A percentile compares a stretch with the other conserved stretches of the same genome.
Evolutionary conservation across 164 flowering plant genomes (phyloP).

Genomic region (Paratinospora sagittata): DNA sequence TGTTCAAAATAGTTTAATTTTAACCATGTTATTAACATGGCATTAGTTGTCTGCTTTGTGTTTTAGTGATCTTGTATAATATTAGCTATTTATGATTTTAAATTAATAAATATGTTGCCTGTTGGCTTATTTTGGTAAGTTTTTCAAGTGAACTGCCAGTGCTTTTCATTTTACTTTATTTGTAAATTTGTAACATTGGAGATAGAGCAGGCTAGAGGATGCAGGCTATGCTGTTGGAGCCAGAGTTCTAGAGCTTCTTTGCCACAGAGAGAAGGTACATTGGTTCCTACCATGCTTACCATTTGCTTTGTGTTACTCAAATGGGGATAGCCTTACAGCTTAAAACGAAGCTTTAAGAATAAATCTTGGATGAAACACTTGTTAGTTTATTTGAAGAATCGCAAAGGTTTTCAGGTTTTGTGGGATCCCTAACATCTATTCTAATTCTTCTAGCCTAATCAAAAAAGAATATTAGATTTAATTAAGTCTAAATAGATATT

Average conservation of each 20-base stretch:
- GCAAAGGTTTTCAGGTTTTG: too few relatives aligned
- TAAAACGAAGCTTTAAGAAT: not conserved
- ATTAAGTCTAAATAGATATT: too few relatives aligned
- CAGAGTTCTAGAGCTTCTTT: conserved; percentile 85
- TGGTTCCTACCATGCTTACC: not conserved
- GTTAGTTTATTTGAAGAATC: not conserved
- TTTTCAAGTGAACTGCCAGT: not conserved
- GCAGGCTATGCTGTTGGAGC: conserved; percentile 99
- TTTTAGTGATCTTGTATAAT: too few relatives aligned
- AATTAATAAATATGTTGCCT: too few relatives aligned
- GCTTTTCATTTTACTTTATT: not conserved
- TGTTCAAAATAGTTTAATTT: too few relatives aligned
- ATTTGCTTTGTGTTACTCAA: not conserved
- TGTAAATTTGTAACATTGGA: not conserved
- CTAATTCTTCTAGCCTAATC: too few relatives aligned
- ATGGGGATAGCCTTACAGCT: not conserved
- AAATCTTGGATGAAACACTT: not conserved
- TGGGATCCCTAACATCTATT: too few relatives aligned
- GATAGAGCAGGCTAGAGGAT: conserved; percentile 74
- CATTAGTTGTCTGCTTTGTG: too few relatives aligned
- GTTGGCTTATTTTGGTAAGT: not conserved
- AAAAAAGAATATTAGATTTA: too few relatives aligned
- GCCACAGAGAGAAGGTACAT: conserved; percentile 89
- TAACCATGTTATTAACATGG: too few relatives aligned
- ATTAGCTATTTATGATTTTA: too few relatives aligned